A percentile compares a stretch with the other conserved stretches of the same genome.
These are phyloP conservation scores for Flueggea neowawraea DNA, from an alignment of 441 rosid species.

Conservation along the genomic window DNA sequence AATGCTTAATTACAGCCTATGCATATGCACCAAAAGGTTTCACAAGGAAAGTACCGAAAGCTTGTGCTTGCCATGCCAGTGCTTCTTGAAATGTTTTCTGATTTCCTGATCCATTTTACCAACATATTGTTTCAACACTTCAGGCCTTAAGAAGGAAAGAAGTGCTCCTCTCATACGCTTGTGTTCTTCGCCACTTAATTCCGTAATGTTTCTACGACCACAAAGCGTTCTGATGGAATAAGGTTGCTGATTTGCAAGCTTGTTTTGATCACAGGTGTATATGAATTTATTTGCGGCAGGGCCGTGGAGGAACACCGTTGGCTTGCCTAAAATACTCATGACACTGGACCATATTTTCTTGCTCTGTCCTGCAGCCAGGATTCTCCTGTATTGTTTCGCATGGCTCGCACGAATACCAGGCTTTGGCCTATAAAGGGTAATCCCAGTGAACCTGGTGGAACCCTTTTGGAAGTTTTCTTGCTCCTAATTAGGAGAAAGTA, in stretches of 20 bases:
- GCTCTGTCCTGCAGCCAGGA: slow-evolving; percentile 24
- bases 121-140: slow-evolving; percentile 27
- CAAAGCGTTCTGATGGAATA: slow-evolving; percentile 15
- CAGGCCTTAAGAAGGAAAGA: slow-evolving; percentile 33
- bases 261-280: slow-evolving; percentile 17
- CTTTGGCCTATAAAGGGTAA: slow-evolving; percentile 23
- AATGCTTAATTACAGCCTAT: too few relatives aligned
- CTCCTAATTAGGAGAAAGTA: slow-evolving; percentile 1
- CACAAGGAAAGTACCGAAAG: slow-evolving; percentile 6
- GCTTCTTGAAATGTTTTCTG: slow-evolving; percentile 14
- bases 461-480: slow-evolving; percentile 8
- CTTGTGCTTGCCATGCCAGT: slow-evolving; percentile 29
- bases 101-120: slow-evolving; percentile 30
- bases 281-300: slow-evolving; percentile 40
- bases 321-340: slow-evolving; percentile 20
- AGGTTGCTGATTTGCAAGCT: slow-evolving; percentile 21
- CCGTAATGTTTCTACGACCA: slow-evolving; percentile 25
- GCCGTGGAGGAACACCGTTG: slow-evolving; percentile 30
- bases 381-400: slow-evolving; percentile 19
- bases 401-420: slow-evolving; percentile 19
- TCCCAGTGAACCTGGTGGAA: slow-evolving; percentile 31
- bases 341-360: slow-evolving; percentile 25
- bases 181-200: slow-evolving; percentile 32
- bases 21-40: too few relatives aligned
- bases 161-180: slow-evolving; percentile 34